Evolutionary conservation across 768 basidiomycete species (phyloP), one percentile per base, ranked within the genome.

Genomic region (Suillus spraguei): DNA sequence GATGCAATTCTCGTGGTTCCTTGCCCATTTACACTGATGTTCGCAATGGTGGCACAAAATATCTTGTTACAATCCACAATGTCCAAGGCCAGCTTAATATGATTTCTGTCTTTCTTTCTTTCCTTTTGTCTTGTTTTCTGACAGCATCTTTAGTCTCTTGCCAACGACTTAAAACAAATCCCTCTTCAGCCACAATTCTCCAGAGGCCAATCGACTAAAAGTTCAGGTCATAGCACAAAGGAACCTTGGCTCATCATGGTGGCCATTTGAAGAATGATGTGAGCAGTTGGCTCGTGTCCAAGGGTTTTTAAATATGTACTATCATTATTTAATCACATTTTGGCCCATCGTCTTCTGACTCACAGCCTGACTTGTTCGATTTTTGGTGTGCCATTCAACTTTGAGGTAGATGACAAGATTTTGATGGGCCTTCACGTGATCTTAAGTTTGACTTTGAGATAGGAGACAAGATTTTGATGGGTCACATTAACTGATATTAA

Each of bases 1-100:
- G 85, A 24, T 84, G 91, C 65, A 92, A 90, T 74, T 73, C 83
- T 54, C 81, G 81, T 58, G 88, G 89, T 39, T 83, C 83, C 56
- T 80, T 93, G 38, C 91, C 91, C 53, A 88, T 94, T 32, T 92
- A 92, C 74, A 84, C 88, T 35, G 89, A 92, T 72, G 71, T 90
- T 52, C 86, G 88, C 66, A 91, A 89, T 71, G 85, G 76, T 36
- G 83, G 88, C 63, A 83, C 86, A 5, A 83, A 85, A 61, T 77
- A 85, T 65, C 78, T 84, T 41, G 75, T 89, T 54, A 80, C 83
- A 52, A 81, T 94, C 63, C 83, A 87, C 60, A 89, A 92, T 74
- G 79, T 94, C 11, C 81, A 91, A 63, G 91, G 91, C 28, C 81
- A 85, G 65, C 69, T 78, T 64, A 75, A 80, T 62, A 91, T 90